phyloP scores from a whole-genome alignment of 768 basidiomycete genomes.

The Collybiopsis luxurians region DNA sequence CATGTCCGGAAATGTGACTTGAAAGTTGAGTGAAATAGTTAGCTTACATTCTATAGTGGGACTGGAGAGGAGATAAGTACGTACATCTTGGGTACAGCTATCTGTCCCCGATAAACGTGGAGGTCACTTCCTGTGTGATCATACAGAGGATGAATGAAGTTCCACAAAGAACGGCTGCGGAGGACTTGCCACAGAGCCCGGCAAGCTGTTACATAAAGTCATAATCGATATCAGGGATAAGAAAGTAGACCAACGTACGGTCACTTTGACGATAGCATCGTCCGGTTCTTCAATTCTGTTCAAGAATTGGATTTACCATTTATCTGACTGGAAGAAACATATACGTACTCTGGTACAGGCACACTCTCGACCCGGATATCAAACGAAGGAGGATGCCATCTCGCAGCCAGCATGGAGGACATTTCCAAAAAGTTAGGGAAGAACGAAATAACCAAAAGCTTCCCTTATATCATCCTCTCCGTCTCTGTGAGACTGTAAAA shows the following conservation, averaged over 20 bases:
- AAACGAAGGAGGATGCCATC: slow-evolving; percentile 66
- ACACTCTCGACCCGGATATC: slow-evolving; percentile 69
- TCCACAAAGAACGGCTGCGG: background rate
- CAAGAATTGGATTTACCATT: background rate
- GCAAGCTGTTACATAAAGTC: slow-evolving; percentile 44
- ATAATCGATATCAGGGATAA: background rate
- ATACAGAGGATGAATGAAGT: too few relatives aligned
- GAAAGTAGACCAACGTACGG: slow-evolving; percentile 34
- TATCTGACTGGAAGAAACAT: slow-evolving; percentile 5
- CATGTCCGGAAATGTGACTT: slow-evolving; percentile 72
- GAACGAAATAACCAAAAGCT: background rate
- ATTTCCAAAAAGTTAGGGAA: background rate
- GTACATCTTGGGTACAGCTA: slow-evolving; percentile 49
- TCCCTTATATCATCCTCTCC: background rate
- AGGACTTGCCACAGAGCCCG: slow-evolving; percentile 55
- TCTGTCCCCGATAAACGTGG: slow-evolving; percentile 70
- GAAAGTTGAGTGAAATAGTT: background rate
- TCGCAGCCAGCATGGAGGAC: slow-evolving; percentile 34
- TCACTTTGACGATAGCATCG: slow-evolving; percentile 76
- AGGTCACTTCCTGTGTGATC: slow-evolving; percentile 56
- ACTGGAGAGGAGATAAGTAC: slow-evolving; percentile 16
- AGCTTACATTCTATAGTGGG: background rate
- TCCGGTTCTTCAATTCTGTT: slow-evolving; percentile 67
- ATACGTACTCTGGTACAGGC: slow-evolving; percentile 45
- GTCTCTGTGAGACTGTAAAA: background rate